A percentile compares a stretch with the other conserved stretches of the same genome.
Evolutionary conservation across 129 eudicot species (phyloP).

Genomic region (Helianthus tuberosus): DNA sequence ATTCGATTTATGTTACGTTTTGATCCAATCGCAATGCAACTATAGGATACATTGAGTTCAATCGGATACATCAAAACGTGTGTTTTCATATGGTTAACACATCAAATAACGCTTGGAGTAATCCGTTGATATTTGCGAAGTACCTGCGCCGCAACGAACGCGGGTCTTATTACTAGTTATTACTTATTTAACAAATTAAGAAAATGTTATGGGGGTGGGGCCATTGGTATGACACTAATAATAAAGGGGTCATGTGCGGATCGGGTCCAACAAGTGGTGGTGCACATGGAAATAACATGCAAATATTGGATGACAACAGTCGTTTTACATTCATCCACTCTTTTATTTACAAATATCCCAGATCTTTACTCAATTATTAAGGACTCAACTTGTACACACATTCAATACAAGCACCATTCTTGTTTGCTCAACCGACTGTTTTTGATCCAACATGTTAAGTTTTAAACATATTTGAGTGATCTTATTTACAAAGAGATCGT

Average conservation of each 20-base stretch:
- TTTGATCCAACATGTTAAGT: conserved; percentile 9
- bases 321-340: conserved; percentile 3
- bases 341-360: conserved; percentile 2
- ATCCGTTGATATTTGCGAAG: too few relatives aligned
- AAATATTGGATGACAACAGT: conserved; percentile 21
- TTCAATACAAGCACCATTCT: background rate
- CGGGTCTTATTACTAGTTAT: too few relatives aligned
- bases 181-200: background rate
- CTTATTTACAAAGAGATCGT: too few relatives aligned
- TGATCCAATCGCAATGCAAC: too few relatives aligned
- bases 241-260: conserved; percentile 38
- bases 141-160: too few relatives aligned
- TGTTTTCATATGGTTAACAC: too few relatives aligned
- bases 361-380: conserved; percentile 6
- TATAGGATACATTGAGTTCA: too few relatives aligned
- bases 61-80: too few relatives aligned
- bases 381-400: conserved; percentile 4
- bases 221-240: conserved; percentile 20
- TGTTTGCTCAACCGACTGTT: background rate
- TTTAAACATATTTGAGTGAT: background rate
- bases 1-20: too few relatives aligned
- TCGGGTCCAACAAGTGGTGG: conserved; percentile 37
- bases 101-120: too few relatives aligned
- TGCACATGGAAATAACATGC: conserved; percentile 42
- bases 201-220: conserved; percentile 25